These are phyloP conservation scores for Phylloporus sp. DNA, from an alignment of 768 basidiomycete genomes.

Conservation along the genomic window DNA sequence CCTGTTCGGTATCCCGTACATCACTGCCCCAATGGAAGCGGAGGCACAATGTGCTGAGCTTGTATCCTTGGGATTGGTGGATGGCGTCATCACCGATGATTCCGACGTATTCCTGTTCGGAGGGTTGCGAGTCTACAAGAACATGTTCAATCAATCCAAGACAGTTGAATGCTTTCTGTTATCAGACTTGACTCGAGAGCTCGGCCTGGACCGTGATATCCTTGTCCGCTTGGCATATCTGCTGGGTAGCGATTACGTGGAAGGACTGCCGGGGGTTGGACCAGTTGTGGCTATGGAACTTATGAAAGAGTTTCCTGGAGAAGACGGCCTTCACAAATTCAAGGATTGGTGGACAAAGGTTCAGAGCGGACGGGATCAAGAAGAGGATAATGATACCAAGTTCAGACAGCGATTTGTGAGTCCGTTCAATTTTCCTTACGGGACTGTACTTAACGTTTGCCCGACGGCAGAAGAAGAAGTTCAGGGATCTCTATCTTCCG, in stretches of 20 bases:
- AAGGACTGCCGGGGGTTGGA: constrained; percentile 87
- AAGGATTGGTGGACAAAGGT: constrained; percentile 94
- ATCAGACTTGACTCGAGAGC: constrained; percentile 79
- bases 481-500: constrained; percentile 75
- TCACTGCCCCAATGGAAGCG: constrained; percentile 99
- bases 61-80: constrained; percentile 78
- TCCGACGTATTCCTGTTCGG: constrained; percentile 99
- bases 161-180: constrained; percentile 95
- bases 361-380: constrained; percentile 81
- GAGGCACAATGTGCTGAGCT: constrained; percentile 98
- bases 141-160: constrained; percentile 99
- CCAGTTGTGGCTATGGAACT: constrained; percentile 97
- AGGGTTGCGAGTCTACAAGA: constrained; percentile 92
- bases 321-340: constrained; percentile 81
- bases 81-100: constrained; percentile 98
- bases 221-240: constrained; percentile 90
- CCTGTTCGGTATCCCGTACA: constrained; percentile 95
- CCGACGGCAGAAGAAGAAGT: constrained; percentile 74
- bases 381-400: constrained; percentile 66
- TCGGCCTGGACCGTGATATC: constrained; percentile 81
- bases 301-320: constrained; percentile 87
- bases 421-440: constrained; percentile 9
- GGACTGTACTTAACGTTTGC: constrained; percentile 1
- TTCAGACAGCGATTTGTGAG: constrained; percentile 86
- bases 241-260: constrained; percentile 94